Evolutionary conservation across 495 filamentous ascomycete genomes (phyloP), one percentile per base, ranked within the genome.

Genomic region (Bacidia rubella): DNA sequence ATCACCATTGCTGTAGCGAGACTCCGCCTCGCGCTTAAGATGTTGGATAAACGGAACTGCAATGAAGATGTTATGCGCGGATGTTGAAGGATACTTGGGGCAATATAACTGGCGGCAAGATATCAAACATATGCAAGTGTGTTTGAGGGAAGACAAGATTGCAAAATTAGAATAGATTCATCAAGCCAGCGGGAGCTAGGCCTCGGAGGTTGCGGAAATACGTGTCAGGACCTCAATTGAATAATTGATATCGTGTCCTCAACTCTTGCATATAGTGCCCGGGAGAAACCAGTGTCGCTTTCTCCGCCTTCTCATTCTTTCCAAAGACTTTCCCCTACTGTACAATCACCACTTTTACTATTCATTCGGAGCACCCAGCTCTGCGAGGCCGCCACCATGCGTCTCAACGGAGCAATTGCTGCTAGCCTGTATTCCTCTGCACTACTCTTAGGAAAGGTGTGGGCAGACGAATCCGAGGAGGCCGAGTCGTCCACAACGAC

Each of bases 351-450:
- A 5, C 15, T 35, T 35, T 35, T 15, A 7, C 15, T 5, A 5
- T 15, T 15, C 29, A 35, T 35, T 35, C 29, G n/a, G n/a, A n/a
- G n/a, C n/a, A 7, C 15, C 15, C 29, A 15, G 5, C 15, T 35
- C 19, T 41, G 51, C 39, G 54, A 52, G 49, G 42, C 57, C 51
- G 62, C 63, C 70, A 85, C 73, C 69, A 90, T 86, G 83, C 82
- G 87, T 70, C 78, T 87, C 70, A 78, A 85, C 66, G 72, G 79
- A 55, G 81, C 79, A 57, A 66, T 82, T 60, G 77, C 84, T 56
- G 74, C 74, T 49, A 75, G 76, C 56, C 69, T 82, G 60, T 74
- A 76, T 62, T 79, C 82, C 59, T 79, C 83, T 63, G 80, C 82
- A 56, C 79, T 81, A 59, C 68, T 92, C 53, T 69, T 90, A 58